Evolutionary conservation across 2,329 filamentous ascomycete species (phyloP), one percentile per base, ranked within the genome.

Genomic region (Metarhizium anisopliae): DNA sequence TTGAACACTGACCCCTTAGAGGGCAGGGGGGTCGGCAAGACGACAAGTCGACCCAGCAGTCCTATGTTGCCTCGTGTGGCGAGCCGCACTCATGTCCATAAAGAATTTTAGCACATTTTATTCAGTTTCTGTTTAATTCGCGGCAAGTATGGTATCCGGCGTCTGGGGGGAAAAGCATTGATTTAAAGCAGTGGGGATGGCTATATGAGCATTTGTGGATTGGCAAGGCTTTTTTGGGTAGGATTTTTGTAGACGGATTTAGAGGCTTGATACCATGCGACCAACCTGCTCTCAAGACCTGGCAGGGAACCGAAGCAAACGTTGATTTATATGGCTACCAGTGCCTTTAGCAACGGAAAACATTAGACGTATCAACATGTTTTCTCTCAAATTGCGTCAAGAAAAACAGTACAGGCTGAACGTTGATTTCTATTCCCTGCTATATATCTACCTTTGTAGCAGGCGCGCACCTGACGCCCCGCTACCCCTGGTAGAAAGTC

Each of bases 1-100:
- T 59, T 74, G 53, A 69, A 63, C 36, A 63, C 72, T 14, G 72
- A 77, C 30, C 73, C 75, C 1, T 70, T 76, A 55, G 74, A 77
- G 3, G 62, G 63, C 47, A 70, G 69, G 43, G 65, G 67, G 7
- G 58, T 74, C 38, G 76, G 68, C 4, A 60, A 73, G 45, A 74
- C 76, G 2, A 73, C 75, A 4, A 79, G 76, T 29, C 67, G 77
- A n/a, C 77, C 77, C 0, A 68, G 67, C 20, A 78, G 74, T 38
- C 77, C 77, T 8, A 72, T 74, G 61, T 62, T 78, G 18, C 64
- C 72, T 60, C 62, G 70, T 51, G 59, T 68, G 63, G 68, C 69
- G 3, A 76, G 74, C 49, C 65, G 69, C 25, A 68, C 68, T 56
- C 68, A 70, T 56, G 66, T 74, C 58, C 67, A 66, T 56, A 66